These are phyloP conservation scores for Selaginella tamariscina DNA, from an alignment of 75 land plant species.

Conservation along the genomic window DNA sequence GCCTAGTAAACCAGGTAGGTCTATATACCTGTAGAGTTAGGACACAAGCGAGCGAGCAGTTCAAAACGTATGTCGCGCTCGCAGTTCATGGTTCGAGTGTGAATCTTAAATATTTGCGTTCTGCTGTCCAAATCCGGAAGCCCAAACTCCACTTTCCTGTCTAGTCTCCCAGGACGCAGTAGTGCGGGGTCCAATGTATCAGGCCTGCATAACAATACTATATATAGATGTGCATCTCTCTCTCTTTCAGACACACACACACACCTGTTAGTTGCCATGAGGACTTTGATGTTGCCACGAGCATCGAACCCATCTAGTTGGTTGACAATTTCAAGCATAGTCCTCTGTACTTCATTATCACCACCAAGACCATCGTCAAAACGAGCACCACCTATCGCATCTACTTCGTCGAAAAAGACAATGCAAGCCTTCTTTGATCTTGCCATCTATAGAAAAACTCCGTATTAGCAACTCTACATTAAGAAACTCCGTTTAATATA, in stretches of 20 bases:
- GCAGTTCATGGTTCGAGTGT: slow-evolving; percentile 96
- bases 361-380: slow-evolving; percentile 99
- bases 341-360: slow-evolving; percentile 96
- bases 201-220: slow-evolving; percentile 74
- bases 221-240: too few species aligned
- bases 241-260: too few species aligned
- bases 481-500: too few species aligned
- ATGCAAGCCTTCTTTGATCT: slow-evolving; percentile 96
- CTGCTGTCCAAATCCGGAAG: slow-evolving; percentile 90
- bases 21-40: slow-evolving; percentile 80
- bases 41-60: slow-evolving; percentile 87
- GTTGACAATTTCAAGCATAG: slow-evolving; percentile 99
- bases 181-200: slow-evolving; percentile 94
- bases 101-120: slow-evolving; percentile 96
- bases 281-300: slow-evolving; percentile 93
- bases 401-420: slow-evolving; percentile 98
- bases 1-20: too few species aligned
- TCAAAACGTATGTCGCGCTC: slow-evolving; percentile 95
- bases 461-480: too few species aligned
- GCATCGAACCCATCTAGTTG: slow-evolving; percentile 99
- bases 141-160: slow-evolving; percentile 96
- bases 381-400: slow-evolving; percentile 98
- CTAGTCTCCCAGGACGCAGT: slow-evolving; percentile 86
- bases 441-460: slow-evolving; percentile 75
- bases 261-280: slow-evolving; percentile 98